A percentile compares a stretch with the other conserved stretches of the same genome.
phyloP scores from a whole-genome alignment of 495 filamentous ascomycete genomes.

The Hyaloscypha variabilis region DNA sequence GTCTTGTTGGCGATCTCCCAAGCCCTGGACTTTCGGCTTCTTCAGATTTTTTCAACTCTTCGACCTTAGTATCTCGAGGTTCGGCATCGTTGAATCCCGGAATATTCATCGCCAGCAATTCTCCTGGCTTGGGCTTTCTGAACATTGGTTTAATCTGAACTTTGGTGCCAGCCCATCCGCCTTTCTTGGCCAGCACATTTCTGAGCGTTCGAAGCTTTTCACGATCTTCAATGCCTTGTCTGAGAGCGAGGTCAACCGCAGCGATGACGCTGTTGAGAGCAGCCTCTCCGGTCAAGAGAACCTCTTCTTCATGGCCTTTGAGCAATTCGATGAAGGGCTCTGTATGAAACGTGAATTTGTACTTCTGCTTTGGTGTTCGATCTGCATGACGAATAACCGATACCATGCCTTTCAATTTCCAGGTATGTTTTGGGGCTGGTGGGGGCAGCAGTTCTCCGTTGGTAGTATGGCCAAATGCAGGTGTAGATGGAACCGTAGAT shows the following conservation, averaged over 20 bases:
- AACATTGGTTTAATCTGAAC: conserved; percentile 99
- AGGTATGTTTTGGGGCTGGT: conserved; percentile 90
- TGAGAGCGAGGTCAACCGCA: conserved; percentile 78
- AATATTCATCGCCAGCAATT: conserved; percentile 24
- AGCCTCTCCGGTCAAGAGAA: conserved; percentile 88
- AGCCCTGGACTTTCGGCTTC: conserved; percentile 2
- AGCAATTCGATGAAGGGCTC: conserved; percentile 93
- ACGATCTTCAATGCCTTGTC: conserved; percentile 77
- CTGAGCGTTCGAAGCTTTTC: conserved; percentile 82
- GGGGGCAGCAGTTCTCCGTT: conserved; percentile 56
- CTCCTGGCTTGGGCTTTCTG: conserved; percentile 70
- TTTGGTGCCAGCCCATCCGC: conserved; percentile 92
- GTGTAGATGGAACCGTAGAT: conserved; percentile 44
- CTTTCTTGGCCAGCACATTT: conserved; percentile 88
- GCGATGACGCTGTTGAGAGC: conserved; percentile 87
- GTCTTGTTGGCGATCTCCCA: conserved; percentile 54
- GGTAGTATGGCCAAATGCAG: conserved; percentile 33
- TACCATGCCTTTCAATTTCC: conserved; percentile 98
- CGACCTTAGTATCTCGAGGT: not conserved
- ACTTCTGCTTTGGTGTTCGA: conserved; percentile 97
- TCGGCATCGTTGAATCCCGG: not conserved
- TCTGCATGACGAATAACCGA: conserved; percentile 95
- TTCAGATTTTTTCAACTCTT: not conserved
- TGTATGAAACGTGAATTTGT: conserved; percentile 98
- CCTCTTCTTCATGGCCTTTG: conserved; percentile 94